A percentile compares a stretch with the other conserved stretches of the same genome.
phyloP scores from a whole-genome alignment of 192 early-diverging fungal species.

The Podila horticola region DNA sequence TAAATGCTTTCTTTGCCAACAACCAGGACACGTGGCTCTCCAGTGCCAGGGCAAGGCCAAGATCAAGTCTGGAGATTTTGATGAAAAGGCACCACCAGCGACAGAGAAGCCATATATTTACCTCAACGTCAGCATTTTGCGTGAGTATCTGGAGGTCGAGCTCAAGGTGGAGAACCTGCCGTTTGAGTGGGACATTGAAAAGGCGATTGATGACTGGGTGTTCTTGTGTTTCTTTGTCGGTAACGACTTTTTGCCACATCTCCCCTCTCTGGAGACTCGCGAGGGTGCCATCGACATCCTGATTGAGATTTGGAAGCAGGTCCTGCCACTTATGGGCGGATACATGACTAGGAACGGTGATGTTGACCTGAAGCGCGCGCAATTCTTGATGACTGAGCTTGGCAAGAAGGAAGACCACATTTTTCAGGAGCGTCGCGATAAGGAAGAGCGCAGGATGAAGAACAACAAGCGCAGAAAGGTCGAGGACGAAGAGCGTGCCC shows the following conservation, averaged over 20 bases:
- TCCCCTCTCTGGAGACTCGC: slow-evolving; percentile 93
- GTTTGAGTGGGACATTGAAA: slow-evolving; percentile 88
- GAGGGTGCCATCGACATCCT: slow-evolving; percentile 94
- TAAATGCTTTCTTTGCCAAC: slow-evolving; percentile 70
- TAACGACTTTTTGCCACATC: slow-evolving; percentile 82
- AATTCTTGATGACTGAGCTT: slow-evolving; percentile 84
- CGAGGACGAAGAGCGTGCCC: slow-evolving; percentile 35
- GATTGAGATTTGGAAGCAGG: slow-evolving; percentile 89
- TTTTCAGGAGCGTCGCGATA: slow-evolving; percentile 73
- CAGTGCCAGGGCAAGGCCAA: slow-evolving; percentile 70
- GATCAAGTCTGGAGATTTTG: slow-evolving; percentile 57
- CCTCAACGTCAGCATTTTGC: slow-evolving; percentile 79
- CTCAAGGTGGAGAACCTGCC: slow-evolving; percentile 74
- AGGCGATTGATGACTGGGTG: slow-evolving; percentile 97
- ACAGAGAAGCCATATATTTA: slow-evolving; percentile 82
- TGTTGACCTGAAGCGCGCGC: slow-evolving; percentile 76
- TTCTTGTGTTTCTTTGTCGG: slow-evolving; percentile 84
- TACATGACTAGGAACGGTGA: slow-evolving; percentile 89
- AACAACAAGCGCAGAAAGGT: slow-evolving; percentile 48
- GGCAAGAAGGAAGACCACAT: slow-evolving; percentile 86
- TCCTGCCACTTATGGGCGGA: slow-evolving; percentile 77
- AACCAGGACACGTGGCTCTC: slow-evolving; percentile 72
- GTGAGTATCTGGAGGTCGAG: slow-evolving; percentile 93
- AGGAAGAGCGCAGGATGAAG: slow-evolving; percentile 61
- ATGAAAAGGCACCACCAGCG: slow-evolving; percentile 56